These are phyloP conservation scores for Penicillium griseofulvum DNA, from an alignment of 2,329 filamentous ascomycete genomes.

Conservation along the genomic window DNA sequence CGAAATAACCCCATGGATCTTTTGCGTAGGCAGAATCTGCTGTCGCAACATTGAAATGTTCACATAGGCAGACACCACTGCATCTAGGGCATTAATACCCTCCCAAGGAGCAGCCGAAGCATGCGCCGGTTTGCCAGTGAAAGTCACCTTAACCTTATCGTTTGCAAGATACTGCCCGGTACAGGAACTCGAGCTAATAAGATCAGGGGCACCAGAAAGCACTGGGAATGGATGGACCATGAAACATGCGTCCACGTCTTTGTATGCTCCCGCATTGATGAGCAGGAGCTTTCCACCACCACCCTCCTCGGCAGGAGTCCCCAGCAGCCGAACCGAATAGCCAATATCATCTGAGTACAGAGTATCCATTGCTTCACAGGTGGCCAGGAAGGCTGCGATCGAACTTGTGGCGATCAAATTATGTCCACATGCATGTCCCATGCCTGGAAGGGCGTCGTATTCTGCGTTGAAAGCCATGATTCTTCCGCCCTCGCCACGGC, in stretches of 20 bases:
- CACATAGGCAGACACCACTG: slow-evolving; percentile 48
- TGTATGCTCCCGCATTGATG: slow-evolving; percentile 40
- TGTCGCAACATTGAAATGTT: slow-evolving; percentile 53
- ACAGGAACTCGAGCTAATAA: slow-evolving; percentile 13
- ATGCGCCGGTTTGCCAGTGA: slow-evolving; percentile 54
- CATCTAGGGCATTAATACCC: slow-evolving; percentile 59
- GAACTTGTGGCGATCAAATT: slow-evolving; percentile 29
- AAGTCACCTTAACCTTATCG: slow-evolving; percentile 37
- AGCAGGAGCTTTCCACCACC: slow-evolving; percentile 35
- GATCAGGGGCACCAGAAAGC: background rate
- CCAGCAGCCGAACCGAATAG: slow-evolving; percentile 23
- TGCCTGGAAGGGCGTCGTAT: slow-evolving; percentile 35
- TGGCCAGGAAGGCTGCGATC: slow-evolving; percentile 26
- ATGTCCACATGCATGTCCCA: slow-evolving; percentile 33
- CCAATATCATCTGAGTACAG: slow-evolving; percentile 7
- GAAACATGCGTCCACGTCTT: slow-evolving; percentile 32
- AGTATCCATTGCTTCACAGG: slow-evolving; percentile 19
- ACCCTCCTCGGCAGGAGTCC: slow-evolving; percentile 30
- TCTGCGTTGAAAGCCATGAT: slow-evolving; percentile 28
- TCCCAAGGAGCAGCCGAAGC: slow-evolving; percentile 56
- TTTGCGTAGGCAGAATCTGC: slow-evolving; percentile 52
- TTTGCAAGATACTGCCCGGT: slow-evolving; percentile 25
- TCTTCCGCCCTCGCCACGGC: slow-evolving; percentile 31
- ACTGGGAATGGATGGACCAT: slow-evolving; percentile 35
- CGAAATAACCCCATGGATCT: slow-evolving; percentile 53